Percentiles rank a stretch among this genome's conserved stretches.
Conservation (phyloP, 2,329 filamentous ascomycete species). For the Byssoonygena ceratinophila region DNA sequence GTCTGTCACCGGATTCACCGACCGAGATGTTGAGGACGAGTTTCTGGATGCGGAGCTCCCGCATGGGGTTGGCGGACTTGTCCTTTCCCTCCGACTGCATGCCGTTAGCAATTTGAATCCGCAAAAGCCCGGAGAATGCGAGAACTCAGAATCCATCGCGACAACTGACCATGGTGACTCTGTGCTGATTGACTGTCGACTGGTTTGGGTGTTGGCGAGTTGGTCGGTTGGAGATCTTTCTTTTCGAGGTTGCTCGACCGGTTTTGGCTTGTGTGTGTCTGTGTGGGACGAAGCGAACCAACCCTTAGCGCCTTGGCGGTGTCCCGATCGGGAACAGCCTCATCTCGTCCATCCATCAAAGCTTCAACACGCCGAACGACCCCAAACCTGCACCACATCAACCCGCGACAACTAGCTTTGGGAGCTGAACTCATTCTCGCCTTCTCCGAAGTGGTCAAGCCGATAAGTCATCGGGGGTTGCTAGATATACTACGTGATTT, state of each 20-base stretch:
- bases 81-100: conserved; percentile 57
- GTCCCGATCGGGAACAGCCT: conserved; percentile 21
- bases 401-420: not conserved
- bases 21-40: conserved; percentile 99
- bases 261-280: conserved; percentile 15
- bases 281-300: conserved; percentile 28
- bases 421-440: not conserved
- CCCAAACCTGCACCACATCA: not conserved
- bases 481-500: not conserved
- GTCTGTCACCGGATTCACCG: conserved; percentile 99
- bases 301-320: conserved; percentile 30
- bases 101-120: conserved; percentile 1
- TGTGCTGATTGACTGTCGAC: conserved; percentile 17
- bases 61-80: conserved; percentile 96
- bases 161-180: conserved; percentile 41
- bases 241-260: not conserved
- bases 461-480: not conserved
- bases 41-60: conserved; percentile 98
- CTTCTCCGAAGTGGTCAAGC: not conserved
- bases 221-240: not conserved
- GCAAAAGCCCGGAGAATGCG: too few relatives aligned
- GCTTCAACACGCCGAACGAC: not conserved
- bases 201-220: conserved; percentile 2
- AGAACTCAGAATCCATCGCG: too few relatives aligned
- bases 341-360: conserved; percentile 17